These are phyloP conservation scores for Melampsora larici-populina DNA, from an alignment of 1,284 basidiomycete genomes.

Conservation along the genomic window DNA sequence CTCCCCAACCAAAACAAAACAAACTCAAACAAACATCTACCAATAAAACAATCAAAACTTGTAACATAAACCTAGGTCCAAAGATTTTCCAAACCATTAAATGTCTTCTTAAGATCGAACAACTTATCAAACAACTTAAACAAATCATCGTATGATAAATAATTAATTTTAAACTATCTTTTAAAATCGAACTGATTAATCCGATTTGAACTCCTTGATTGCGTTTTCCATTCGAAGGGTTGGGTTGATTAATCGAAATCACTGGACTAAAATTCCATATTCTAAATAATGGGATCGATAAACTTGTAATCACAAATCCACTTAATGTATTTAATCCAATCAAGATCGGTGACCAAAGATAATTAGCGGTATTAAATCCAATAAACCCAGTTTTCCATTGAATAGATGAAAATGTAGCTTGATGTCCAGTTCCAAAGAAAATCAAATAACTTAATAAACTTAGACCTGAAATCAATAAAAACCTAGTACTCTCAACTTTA, in stretches of 20 bases:
- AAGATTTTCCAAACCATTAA: conserved; percentile 99
- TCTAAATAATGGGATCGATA: conserved; percentile 70
- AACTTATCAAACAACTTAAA: conserved; percentile 68
- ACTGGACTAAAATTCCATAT: conserved; percentile 81
- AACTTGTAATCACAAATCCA: conserved; percentile 63
- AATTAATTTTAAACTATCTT: conserved; percentile 64
- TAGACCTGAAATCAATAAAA: conserved; percentile 68
- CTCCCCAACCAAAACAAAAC: conserved; percentile 43
- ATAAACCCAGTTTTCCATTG: conserved; percentile 94
- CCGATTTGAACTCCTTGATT: conserved; percentile 50
- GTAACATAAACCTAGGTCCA: conserved; percentile 86
- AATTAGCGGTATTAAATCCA: conserved; percentile 66
- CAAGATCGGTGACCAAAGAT: conserved; percentile 73
- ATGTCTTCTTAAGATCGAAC: conserved; percentile 76
- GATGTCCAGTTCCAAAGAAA: conserved; percentile 89
- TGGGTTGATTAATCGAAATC: conserved; percentile 6
- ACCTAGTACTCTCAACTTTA: conserved; percentile 57
- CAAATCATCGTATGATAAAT: conserved; percentile 69
- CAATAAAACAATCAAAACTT: conserved; percentile 58
- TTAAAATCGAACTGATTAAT: conserved; percentile 47
- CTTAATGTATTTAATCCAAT: conserved; percentile 78
- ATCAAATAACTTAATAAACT: conserved; percentile 70
- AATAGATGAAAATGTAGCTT: conserved; percentile 79
- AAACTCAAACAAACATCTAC: conserved; percentile 57
- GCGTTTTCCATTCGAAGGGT: conserved; percentile 43